Evolutionary conservation across 2,329 filamentous ascomycete genomes (phyloP), one percentile per base, ranked within the genome.

Genomic region (Penicillium nordicum): DNA sequence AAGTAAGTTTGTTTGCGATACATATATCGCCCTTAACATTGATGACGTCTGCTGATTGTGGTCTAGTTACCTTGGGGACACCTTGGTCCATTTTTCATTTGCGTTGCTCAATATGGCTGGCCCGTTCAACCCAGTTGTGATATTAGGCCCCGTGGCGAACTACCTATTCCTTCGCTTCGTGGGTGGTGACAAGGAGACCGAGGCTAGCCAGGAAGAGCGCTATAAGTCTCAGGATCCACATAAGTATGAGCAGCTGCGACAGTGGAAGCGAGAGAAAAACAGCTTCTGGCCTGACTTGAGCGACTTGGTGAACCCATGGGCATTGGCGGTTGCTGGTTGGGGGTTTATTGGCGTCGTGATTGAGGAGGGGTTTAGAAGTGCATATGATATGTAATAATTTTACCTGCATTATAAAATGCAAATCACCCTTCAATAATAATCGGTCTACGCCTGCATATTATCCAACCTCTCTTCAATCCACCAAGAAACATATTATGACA

Each of bases 1-100:
- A 86, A 86, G 82, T 85, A 74, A 69, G 80, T 73, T 18, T n/a
- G 11, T 8, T n/a, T 9, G 10, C 30, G 18, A 43, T 29, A 27
- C 5, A n/a, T 16, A 34, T 14, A 4, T 34, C 16, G 18, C 6
- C 4, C 2, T 7, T 21, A 25, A 44, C 34, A 1, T 21, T 9
- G 14, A 38, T 40, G 37, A n/a, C 9, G 55, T 54, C 5, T 21
- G 38, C 50, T 63, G 46, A 57, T 27, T 12, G 23, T 49, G 34
- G 60, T 32, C 32, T 49, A 84, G 82, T 72, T 86, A 85, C 64
- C 79, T 86, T n/a, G 84, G 84, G 2, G 84, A 85, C 55, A 76
- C 80, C 3, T 74, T 86, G 4, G 77, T 84, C 10, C 84, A 87
- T 63, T 64, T 82, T 45, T 84, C 83, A 0, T 86, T 86, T 75